Conservation (phyloP, 2,329 filamentous ascomycete species). For the Scytalidium sp. region DNA sequence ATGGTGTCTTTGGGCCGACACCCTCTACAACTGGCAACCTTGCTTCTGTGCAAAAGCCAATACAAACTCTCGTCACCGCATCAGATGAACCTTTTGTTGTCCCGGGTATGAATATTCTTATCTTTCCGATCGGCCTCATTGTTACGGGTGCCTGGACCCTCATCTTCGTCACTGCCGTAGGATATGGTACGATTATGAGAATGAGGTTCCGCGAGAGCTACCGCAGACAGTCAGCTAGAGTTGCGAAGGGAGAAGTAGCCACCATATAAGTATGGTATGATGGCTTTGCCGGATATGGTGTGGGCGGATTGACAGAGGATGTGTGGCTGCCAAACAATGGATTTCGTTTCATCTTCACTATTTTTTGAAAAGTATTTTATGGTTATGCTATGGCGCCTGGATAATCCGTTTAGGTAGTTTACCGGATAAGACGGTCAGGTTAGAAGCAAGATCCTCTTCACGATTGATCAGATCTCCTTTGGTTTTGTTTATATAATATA, state of each 20-base stretch:
- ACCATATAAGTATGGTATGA: too few relatives aligned
- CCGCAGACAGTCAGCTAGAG: conserved; percentile 46
- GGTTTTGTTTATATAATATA: too few relatives aligned
- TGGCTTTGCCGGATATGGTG: too few relatives aligned
- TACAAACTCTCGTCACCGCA: conserved; percentile 31
- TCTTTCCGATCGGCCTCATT: conserved; percentile 68
- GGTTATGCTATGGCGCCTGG: too few relatives aligned
- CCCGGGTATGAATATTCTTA: conserved; percentile 64
- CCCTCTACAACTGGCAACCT: conserved; percentile 27
- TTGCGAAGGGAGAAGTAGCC: conserved; percentile 29
- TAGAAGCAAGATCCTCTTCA: too few relatives aligned
- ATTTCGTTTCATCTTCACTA: too few relatives aligned
- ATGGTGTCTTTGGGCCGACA: conserved; percentile 61
- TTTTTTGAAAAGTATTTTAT: too few relatives aligned
- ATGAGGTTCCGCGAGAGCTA: conserved; percentile 65
- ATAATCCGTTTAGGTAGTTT: too few relatives aligned
- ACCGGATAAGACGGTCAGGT: too few relatives aligned
- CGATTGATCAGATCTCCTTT: too few relatives aligned
- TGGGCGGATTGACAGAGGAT: too few relatives aligned
- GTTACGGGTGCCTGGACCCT: conserved; percentile 62
- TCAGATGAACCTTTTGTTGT: conserved; percentile 56
- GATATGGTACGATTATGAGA: conserved; percentile 63
- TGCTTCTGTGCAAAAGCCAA: conserved; percentile 20
- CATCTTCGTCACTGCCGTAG: conserved; percentile 55
- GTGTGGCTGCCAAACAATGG: too few relatives aligned